These are phyloP conservation scores for Xylariomycetidae sp. DNA, from an alignment of 2,329 filamentous ascomycete species.

Conservation along the genomic window DNA sequence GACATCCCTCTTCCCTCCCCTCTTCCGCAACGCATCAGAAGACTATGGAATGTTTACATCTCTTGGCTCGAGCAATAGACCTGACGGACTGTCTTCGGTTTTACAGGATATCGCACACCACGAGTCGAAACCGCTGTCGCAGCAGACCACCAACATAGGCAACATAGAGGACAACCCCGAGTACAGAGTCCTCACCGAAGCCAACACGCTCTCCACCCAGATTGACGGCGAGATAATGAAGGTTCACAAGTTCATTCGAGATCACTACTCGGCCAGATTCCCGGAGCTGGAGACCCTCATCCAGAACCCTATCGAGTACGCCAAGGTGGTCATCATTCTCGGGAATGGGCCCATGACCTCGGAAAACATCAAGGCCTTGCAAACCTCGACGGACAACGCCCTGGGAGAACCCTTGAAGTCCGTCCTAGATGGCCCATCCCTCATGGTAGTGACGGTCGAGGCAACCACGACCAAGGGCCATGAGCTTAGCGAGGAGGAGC, in stretches of 20 bases:
- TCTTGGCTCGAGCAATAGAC: constrained; percentile 50
- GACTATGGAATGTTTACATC: constrained; percentile 56
- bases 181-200: constrained; percentile 81
- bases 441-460: constrained; percentile 96
- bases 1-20: constrained; percentile 10
- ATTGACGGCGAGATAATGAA: constrained; percentile 90
- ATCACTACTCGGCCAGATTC: constrained; percentile 91
- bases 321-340: constrained; percentile 88
- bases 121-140: constrained; percentile 60
- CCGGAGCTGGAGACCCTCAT: constrained; percentile 88
- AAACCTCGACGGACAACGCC: constrained; percentile 71
- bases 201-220: constrained; percentile 82
- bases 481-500: constrained; percentile 67
- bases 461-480: constrained; percentile 83
- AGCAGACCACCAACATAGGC: constrained; percentile 61
- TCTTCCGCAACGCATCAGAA: no score
- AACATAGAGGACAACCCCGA: constrained; percentile 90
- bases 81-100: constrained; percentile 55
- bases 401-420: constrained; percentile 69
- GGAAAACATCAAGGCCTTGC: constrained; percentile 72
- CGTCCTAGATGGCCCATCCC: constrained; percentile 78
- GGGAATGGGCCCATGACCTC: constrained; percentile 84
- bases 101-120: constrained; percentile 75
- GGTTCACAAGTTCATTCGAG: constrained; percentile 93
- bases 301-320: constrained; percentile 88